These are phyloP conservation scores for Corymbia citriodora DNA, from an alignment of 441 rosid species.

Conservation along the genomic window DNA sequence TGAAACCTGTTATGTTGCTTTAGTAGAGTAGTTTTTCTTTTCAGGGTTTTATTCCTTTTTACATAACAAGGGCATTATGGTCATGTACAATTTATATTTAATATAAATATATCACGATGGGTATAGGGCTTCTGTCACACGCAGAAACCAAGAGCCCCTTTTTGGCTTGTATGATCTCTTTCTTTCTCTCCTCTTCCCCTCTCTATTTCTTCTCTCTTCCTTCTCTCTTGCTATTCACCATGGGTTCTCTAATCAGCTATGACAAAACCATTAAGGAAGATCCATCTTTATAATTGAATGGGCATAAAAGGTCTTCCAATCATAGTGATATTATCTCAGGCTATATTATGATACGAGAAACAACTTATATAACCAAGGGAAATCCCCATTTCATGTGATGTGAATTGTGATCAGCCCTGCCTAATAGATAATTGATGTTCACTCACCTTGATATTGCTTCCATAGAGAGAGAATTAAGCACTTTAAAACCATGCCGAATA, in stretches of 20 bases:
- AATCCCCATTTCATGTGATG: background rate
- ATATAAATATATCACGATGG: no score
- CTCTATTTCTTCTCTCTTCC: no score
- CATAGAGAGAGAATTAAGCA: slow-evolving; percentile 64
- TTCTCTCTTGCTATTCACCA: no score
- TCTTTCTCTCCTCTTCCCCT: no score
- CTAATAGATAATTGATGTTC: background rate
- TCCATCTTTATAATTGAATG: background rate
- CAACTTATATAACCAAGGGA: background rate
- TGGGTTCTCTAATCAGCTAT: no score
- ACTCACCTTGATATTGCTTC: slow-evolving; percentile 64
- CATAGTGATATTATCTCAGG: background rate
- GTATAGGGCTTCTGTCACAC: no score
- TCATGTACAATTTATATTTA: no score
- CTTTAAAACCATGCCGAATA: slow-evolving; percentile 67
- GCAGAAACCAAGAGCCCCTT: no score
- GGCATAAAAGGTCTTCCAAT: background rate
- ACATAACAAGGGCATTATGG: no score
- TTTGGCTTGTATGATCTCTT: no score
- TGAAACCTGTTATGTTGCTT: background rate
- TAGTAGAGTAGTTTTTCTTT: no score
- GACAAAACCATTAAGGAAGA: background rate
- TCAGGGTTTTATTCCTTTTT: no score
- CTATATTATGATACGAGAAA: background rate
- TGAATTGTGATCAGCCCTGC: background rate